Conservation (phyloP, 2,329 filamentous ascomycete species). For the Aspergillus japonicus region DNA sequence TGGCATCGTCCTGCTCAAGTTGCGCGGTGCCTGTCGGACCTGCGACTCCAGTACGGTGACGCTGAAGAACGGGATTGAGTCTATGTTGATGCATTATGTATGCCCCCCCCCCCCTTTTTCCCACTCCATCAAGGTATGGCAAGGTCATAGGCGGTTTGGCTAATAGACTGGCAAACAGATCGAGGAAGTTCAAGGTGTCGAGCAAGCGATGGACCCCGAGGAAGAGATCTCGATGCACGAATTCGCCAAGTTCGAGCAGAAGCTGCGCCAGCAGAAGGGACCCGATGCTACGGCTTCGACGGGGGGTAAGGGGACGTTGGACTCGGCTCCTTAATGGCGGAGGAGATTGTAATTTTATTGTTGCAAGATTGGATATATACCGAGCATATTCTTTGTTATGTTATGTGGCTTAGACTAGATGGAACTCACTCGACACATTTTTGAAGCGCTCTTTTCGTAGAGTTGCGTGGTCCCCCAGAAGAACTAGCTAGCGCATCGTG, state of each 20-base stretch:
- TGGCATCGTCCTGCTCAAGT: slow-evolving; percentile 79
- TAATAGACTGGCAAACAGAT: slow-evolving; percentile 57
- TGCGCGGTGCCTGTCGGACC: slow-evolving; percentile 89
- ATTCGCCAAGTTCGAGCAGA: slow-evolving; percentile 95
- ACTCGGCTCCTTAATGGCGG: slow-evolving; percentile 42
- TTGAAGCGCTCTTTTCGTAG: no score
- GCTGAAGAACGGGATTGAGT: slow-evolving; percentile 95
- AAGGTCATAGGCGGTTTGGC: background rate
- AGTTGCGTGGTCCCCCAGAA: no score
- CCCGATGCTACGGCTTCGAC: slow-evolving; percentile 51
- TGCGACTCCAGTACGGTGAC: slow-evolving; percentile 97
- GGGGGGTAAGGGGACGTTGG: slow-evolving; percentile 52
- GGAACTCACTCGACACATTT: no score
- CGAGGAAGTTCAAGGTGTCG: slow-evolving; percentile 89
- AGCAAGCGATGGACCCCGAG: slow-evolving; percentile 86
- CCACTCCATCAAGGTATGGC: background rate
- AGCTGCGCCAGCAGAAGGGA: slow-evolving; percentile 60
- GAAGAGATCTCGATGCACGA: slow-evolving; percentile 84
- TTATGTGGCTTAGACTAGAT: no score
- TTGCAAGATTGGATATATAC: slow-evolving; percentile 7
- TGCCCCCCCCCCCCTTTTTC: slow-evolving; percentile 41
- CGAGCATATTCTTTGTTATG: background rate
- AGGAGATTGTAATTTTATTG: background rate
- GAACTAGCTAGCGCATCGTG: no score
- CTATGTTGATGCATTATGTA: slow-evolving; percentile 96